Conservation (phyloP, 192 early-diverging fungal genomes). For the Coemansia sp. region DNA sequence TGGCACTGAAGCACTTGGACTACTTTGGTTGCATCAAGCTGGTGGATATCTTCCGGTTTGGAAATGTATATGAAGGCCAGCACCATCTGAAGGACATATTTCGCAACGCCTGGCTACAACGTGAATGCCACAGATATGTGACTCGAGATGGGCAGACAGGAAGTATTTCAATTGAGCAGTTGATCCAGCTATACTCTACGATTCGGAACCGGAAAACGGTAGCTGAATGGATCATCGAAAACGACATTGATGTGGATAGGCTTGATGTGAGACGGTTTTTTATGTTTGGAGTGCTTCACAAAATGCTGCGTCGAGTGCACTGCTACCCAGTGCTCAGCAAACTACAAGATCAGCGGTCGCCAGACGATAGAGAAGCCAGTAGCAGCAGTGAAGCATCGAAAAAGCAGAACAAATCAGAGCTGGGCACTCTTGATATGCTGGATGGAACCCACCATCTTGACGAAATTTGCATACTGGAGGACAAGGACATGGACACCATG, state of each 20-base stretch:
- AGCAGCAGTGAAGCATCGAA: neutral
- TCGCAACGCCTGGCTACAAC: constrained; percentile 60
- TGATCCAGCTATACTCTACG: constrained; percentile 77
- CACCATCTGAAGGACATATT: constrained; percentile 55
- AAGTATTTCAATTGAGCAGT: constrained; percentile 61
- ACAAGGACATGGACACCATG: constrained; percentile 25
- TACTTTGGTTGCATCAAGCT: constrained; percentile 90
- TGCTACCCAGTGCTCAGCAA: constrained; percentile 72
- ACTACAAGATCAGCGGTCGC: neutral
- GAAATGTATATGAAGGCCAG: constrained; percentile 74
- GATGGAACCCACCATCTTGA: constrained; percentile 49
- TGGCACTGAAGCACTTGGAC: constrained; percentile 86
- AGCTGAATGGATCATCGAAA: constrained; percentile 82
- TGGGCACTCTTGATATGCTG: constrained; percentile 17
- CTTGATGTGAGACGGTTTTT: constrained; percentile 89
- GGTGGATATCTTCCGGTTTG: constrained; percentile 94
- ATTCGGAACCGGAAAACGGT: constrained; percentile 76
- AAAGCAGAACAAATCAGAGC: neutral
- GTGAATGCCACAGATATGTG: constrained; percentile 78
- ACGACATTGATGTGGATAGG: constrained; percentile 60
- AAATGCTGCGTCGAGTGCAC: constrained; percentile 81
- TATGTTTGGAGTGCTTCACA: constrained; percentile 85
- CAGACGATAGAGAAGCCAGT: neutral
- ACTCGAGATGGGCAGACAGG: constrained; percentile 41
- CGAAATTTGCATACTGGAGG: constrained; percentile 35